A percentile compares a stretch with the other conserved stretches of the same genome.
phyloP scores from a whole-genome alignment of 495 filamentous ascomycete genomes.

The Aspergillus bertholletiae region DNA sequence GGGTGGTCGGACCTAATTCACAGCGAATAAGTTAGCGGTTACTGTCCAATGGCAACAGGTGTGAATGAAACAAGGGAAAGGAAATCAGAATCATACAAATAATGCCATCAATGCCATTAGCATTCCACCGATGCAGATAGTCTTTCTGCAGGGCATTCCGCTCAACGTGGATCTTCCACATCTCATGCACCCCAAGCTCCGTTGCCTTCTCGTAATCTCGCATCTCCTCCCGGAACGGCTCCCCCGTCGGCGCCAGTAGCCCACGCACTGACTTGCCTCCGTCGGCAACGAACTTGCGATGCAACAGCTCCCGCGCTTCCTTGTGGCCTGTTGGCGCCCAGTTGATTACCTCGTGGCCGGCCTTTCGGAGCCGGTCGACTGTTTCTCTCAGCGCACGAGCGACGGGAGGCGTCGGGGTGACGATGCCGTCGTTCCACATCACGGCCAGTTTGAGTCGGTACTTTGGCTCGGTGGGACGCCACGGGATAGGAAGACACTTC shows the following conservation, averaged over 20 bases:
- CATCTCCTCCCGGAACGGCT: conserved; percentile 50
- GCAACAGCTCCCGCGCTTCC: conserved; percentile 39
- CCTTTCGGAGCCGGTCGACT: conserved; percentile 36
- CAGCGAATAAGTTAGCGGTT: too few species aligned
- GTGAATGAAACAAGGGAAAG: too few species aligned
- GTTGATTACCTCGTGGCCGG: conserved; percentile 14
- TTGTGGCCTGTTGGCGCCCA: conserved; percentile 22
- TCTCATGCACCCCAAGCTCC: conserved; percentile 23
- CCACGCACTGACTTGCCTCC: conserved; percentile 40
- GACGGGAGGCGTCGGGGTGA: conserved; percentile 63
- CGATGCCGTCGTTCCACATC: conserved; percentile 57
- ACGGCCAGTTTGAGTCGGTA: conserved; percentile 52
- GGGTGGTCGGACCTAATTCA: conserved; percentile 7
- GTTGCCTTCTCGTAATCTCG: conserved; percentile 27
- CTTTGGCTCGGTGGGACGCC: conserved; percentile 20
- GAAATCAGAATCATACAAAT: conserved; percentile 10
- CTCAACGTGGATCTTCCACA: conserved; percentile 36
- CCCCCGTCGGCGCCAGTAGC: conserved; percentile 37
- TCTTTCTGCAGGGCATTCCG: conserved; percentile 35
- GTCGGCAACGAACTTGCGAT: conserved; percentile 44
- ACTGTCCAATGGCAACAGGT: too few species aligned
- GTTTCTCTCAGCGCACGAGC: conserved; percentile 49
- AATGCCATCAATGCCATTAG: conserved; percentile 6
- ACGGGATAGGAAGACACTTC: conserved; percentile 40
- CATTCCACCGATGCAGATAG: conserved; percentile 46